A percentile compares a stretch with the other conserved stretches of the same genome.
Evolutionary conservation across 495 filamentous ascomycete genomes (phyloP).

Genomic region (Xylaria bambusicola): DNA sequence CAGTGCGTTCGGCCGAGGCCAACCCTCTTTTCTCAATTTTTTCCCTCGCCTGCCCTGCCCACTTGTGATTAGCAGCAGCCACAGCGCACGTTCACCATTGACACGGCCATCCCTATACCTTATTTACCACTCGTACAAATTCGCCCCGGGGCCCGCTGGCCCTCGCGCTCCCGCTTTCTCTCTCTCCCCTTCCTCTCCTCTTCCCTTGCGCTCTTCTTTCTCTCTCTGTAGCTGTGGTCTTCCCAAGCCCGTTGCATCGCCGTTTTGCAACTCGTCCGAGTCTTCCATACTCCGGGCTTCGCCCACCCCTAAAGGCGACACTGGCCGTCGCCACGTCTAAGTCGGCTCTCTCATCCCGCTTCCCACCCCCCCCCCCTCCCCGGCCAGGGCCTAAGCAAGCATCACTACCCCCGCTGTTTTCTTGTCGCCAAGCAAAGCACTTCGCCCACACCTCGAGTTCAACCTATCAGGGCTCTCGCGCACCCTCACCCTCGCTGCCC

Average conservation of each 20-base stretch:
- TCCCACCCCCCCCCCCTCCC: constrained; percentile 8
- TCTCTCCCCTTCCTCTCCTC: background rate
- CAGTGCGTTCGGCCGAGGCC: background rate
- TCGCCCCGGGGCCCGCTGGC: constrained; percentile 28
- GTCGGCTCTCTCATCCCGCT: constrained; percentile 3
- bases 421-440: constrained; percentile 33
- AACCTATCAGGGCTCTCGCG: constrained; percentile 11
- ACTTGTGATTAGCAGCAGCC: constrained; percentile 17
- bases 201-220: constrained; percentile 12
- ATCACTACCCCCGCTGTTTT: constrained; percentile 23
- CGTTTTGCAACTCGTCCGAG: constrained; percentile 31
- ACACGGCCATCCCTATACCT: constrained; percentile 10
- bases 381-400: constrained; percentile 19
- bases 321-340: constrained; percentile 30
- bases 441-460: constrained; percentile 11
- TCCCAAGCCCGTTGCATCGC: constrained; percentile 19
- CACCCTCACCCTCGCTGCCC: constrained; percentile 2
- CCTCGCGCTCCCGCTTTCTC: constrained; percentile 19
- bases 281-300: constrained; percentile 33
- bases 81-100: constrained; percentile 10
- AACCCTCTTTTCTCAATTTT: no score
- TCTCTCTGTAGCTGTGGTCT: constrained; percentile 19
- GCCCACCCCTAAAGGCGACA: constrained; percentile 34
- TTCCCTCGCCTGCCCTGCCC: no score
- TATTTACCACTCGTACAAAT: constrained; percentile 30